phyloP scores from a whole-genome alignment of 2,329 filamentous ascomycete genomes.

The Diplodia mutila region DNA sequence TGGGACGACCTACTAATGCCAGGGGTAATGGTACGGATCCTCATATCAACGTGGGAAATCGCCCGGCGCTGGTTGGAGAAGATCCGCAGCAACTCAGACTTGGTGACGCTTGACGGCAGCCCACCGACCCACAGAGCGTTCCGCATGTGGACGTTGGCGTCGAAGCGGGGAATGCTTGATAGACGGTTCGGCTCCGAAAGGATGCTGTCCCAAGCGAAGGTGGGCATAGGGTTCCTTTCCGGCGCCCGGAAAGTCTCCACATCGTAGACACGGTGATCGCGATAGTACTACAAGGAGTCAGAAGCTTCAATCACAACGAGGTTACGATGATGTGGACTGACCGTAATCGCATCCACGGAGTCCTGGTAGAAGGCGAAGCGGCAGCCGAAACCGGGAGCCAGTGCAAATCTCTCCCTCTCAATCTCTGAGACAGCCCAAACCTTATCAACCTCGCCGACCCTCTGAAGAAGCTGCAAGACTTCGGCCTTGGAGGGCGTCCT shows the following conservation, averaged over 20 bases:
- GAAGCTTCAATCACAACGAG: no score
- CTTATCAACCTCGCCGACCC: conserved; percentile 18
- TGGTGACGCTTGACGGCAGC: conserved; percentile 8
- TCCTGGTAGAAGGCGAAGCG: conserved; percentile 22
- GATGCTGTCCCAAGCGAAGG: neutral
- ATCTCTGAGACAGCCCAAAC: conserved; percentile 4
- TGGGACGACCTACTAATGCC: neutral
- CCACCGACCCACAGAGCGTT: conserved; percentile 13
- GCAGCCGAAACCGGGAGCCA: conserved; percentile 2
- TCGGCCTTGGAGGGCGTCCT: neutral
- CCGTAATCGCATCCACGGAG: conserved; percentile 5
- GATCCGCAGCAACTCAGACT: neutral
- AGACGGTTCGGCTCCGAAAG: neutral
- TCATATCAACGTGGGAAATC: conserved; percentile 2
- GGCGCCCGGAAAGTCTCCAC: conserved; percentile 8
- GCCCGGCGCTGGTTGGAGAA: neutral
- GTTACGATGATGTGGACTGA: neutral
- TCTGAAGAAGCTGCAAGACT: neutral
- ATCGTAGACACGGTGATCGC: neutral
- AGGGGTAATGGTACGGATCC: neutral
- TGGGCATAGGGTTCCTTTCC: neutral
- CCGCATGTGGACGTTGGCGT: neutral
- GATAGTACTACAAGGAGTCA: neutral
- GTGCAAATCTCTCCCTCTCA: conserved; percentile 1
- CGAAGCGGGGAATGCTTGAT: neutral